Evolutionary conservation across 306 rosid species (phyloP).

Genomic region (Quillaja saponaria): DNA sequence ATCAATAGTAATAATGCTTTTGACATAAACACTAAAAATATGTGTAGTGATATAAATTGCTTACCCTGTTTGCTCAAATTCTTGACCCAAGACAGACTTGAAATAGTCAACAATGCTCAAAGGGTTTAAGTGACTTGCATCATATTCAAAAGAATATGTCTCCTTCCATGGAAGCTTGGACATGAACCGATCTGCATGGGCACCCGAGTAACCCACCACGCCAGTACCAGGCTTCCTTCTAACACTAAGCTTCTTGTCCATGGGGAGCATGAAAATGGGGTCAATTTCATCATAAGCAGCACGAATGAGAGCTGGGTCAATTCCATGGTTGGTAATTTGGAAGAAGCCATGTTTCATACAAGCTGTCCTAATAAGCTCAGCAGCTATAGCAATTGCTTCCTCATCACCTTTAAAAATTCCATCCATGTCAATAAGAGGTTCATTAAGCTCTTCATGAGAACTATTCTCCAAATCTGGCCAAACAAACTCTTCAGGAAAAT

Average conservation of each 20-base stretch:
- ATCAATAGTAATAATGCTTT: too few relatives aligned
- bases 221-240: constrained; percentile 31
- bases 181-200: constrained; percentile 54
- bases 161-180: constrained; percentile 73
- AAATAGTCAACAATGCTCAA: constrained; percentile 50
- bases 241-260: constrained; percentile 35
- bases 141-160: constrained; percentile 44
- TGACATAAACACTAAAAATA: too few relatives aligned
- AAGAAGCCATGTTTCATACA: constrained; percentile 69
- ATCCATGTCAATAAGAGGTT: constrained; percentile 50
- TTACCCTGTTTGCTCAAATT: constrained; percentile 58
- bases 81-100: constrained; percentile 53
- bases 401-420: constrained; percentile 42
- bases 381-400: constrained; percentile 33
- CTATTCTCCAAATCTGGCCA: constrained; percentile 51
- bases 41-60: background rate
- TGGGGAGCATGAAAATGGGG: constrained; percentile 52
- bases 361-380: constrained; percentile 44
- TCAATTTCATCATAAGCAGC: constrained; percentile 43
- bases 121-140: constrained; percentile 14
- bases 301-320: constrained; percentile 42
- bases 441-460: constrained; percentile 56
- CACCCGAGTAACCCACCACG: constrained; percentile 59
- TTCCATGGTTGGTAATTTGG: constrained; percentile 64
- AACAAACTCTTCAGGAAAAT: constrained; percentile 43